Conservation (phyloP, 2,329 filamentous ascomycete genomes). For the Neonectria faginata region DNA sequence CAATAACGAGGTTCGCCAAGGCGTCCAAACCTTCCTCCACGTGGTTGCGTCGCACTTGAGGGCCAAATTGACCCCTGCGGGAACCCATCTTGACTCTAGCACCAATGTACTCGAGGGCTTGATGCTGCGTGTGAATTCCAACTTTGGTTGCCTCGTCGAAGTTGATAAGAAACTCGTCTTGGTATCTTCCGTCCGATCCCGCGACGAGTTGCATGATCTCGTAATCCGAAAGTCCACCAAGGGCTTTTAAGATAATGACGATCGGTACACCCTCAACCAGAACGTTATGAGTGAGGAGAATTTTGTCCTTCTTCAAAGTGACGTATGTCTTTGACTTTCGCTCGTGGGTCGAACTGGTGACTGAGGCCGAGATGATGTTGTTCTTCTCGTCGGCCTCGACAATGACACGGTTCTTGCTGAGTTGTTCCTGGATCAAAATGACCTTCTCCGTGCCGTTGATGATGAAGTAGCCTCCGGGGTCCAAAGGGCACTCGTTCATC, state of each 20-base stretch:
- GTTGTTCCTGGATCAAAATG: slow-evolving; percentile 96
- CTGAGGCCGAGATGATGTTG: slow-evolving; percentile 92
- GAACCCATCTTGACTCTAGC: slow-evolving; percentile 88
- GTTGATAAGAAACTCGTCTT: slow-evolving; percentile 95
- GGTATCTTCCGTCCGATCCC: slow-evolving; percentile 87
- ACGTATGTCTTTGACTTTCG: slow-evolving; percentile 98
- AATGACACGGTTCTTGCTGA: slow-evolving; percentile 99
- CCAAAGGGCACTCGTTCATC: slow-evolving; percentile 94
- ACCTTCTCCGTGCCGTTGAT: slow-evolving; percentile 98
- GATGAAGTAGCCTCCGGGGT: slow-evolving; percentile 98
- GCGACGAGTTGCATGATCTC: slow-evolving; percentile 94
- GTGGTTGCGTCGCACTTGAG: slow-evolving; percentile 77
- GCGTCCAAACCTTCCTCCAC: slow-evolving; percentile 94
- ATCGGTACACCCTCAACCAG: slow-evolving; percentile 95
- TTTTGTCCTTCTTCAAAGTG: slow-evolving; percentile 90
- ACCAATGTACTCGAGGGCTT: slow-evolving; percentile 94
- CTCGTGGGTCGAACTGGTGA: slow-evolving; percentile 97
- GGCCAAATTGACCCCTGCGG: slow-evolving; percentile 66
- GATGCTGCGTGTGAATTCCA: slow-evolving; percentile 91
- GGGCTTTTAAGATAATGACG: slow-evolving; percentile 89
- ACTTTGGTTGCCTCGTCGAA: slow-evolving; percentile 91
- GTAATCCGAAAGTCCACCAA: slow-evolving; percentile 93
- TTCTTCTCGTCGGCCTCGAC: slow-evolving; percentile 95
- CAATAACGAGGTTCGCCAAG: slow-evolving; percentile 90
- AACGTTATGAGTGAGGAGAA: slow-evolving; percentile 92